Evolutionary conservation across 2,329 filamentous ascomycete genomes (phyloP).

Genomic region (Fusarium pininemorale): DNA sequence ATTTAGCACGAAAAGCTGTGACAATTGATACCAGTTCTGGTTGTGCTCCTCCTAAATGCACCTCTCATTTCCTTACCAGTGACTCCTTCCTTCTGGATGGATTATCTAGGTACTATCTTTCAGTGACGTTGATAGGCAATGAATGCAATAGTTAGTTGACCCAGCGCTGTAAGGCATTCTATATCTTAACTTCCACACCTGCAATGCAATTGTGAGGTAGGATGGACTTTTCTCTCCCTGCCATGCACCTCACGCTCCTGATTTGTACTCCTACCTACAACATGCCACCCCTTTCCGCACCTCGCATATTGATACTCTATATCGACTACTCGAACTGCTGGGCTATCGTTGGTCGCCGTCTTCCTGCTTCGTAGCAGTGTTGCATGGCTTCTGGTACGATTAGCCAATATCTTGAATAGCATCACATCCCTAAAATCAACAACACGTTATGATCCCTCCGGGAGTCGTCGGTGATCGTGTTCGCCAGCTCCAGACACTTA

Average conservation of each 20-base stretch:
- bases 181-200: background rate
- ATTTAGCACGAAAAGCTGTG: slow-evolving; percentile 47
- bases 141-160: slow-evolving; percentile 15
- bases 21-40: slow-evolving; percentile 50
- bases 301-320: slow-evolving; percentile 10
- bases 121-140: slow-evolving; percentile 6
- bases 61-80: background rate
- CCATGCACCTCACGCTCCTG: background rate
- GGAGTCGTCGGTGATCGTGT: slow-evolving; percentile 45
- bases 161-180: background rate
- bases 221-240: slow-evolving; percentile 1
- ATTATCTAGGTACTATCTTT: background rate
- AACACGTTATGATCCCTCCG: slow-evolving; percentile 31
- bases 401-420: slow-evolving; percentile 1
- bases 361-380: slow-evolving; percentile 24
- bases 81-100: slow-evolving; percentile 22
- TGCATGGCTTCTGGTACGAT: slow-evolving; percentile 2
- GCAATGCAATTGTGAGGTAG: background rate
- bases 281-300: slow-evolving; percentile 11
- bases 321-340: slow-evolving; percentile 13
- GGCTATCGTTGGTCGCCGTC: background rate
- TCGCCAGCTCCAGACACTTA: slow-evolving; percentile 41
- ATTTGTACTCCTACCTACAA: slow-evolving; percentile 2
- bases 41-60: slow-evolving; percentile 38
- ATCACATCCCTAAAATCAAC: slow-evolving; percentile 5